Base-by-base conservation (phyloP, 148 eudicot genomes). In the Pouteria glomerata region DNA sequence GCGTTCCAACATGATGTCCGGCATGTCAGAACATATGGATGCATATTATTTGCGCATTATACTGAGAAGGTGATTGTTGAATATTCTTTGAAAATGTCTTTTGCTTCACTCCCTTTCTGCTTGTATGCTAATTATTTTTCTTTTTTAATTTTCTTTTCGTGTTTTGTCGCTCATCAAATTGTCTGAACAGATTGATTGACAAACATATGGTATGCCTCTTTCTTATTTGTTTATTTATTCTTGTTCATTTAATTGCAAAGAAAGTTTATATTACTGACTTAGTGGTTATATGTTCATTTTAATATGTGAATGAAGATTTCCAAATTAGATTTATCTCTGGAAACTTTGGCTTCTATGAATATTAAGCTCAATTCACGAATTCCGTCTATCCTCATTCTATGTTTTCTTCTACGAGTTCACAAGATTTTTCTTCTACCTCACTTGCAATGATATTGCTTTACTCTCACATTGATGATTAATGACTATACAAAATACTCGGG, bases 11-110 rank as follows among this genome's bases (percentile, higher is more conserved):
- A 56, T 80, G 64, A 84, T 82, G 80, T 89, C 90, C 52, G 79
- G 73, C 84, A 86, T 95, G 90, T 68, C 53, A 58, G 96, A 91
- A 29, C 97, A 95, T 82, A 95, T 94, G 98, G 97, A 95, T 84
- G 85, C 86, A 64, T 95, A 95, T 82, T 95, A 95, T 73, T 63
- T 91, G 72, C 91, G 98, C 65, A 82, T 86, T 61, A 73, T 94
- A 76, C 72, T 94, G 77, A 89, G 86, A 81, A 94, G 97, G 98
- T 94, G 75, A 63, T 41, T 73, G 48, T 71, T 52, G 48, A 35
- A 24, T 60, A 63, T 30, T 55, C 57, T 58, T 37, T 60, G 51
- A 62, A 63, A 4, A 37, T 8, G 45, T 29, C 30, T 59, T 47
- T 67, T 51, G 2, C 31, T 47, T 24, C 48, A 16, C 59, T 44